phyloP scores from a whole-genome alignment of 2,329 filamentous ascomycete species.

The Nemania serpens region DNA sequence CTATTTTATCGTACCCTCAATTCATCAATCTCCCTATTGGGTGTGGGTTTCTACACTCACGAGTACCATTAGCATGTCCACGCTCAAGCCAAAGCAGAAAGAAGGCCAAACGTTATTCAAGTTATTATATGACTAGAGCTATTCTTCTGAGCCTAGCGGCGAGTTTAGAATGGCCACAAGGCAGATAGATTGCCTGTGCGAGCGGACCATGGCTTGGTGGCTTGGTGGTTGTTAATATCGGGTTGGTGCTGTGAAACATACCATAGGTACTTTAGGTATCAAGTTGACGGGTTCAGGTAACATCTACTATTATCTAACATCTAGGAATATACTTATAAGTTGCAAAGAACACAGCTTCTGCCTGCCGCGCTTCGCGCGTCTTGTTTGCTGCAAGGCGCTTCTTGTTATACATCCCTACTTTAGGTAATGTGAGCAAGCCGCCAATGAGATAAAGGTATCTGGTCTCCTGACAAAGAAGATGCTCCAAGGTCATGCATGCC shows the following conservation, averaged over 20 bases:
- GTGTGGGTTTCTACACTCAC: conserved; percentile 9
- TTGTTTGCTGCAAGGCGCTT: conserved; percentile 26
- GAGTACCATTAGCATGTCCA: background rate
- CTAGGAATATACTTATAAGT: background rate
- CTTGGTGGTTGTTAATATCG: background rate
- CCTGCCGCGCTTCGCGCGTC: conserved; percentile 23
- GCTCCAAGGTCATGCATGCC: conserved; percentile 1
- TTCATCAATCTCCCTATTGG: background rate
- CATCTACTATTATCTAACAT: background rate
- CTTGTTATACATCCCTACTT: conserved; percentile 12
- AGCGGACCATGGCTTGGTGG: too few relatives aligned
- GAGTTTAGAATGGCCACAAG: background rate
- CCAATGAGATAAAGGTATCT: conserved; percentile 14
- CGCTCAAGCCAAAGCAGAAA: background rate
- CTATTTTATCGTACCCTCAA: background rate
- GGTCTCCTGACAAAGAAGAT: background rate
- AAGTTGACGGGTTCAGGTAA: background rate
- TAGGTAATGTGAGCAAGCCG: conserved; percentile 13
- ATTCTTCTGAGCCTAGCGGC: background rate
- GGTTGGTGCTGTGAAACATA: background rate
- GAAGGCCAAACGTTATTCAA: background rate
- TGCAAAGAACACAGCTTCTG: background rate
- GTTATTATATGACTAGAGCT: background rate
- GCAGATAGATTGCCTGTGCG: background rate
- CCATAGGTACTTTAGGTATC: too few relatives aligned